Conservation (phyloP, 257 asterid species). For the Ballota nigra region DNA sequence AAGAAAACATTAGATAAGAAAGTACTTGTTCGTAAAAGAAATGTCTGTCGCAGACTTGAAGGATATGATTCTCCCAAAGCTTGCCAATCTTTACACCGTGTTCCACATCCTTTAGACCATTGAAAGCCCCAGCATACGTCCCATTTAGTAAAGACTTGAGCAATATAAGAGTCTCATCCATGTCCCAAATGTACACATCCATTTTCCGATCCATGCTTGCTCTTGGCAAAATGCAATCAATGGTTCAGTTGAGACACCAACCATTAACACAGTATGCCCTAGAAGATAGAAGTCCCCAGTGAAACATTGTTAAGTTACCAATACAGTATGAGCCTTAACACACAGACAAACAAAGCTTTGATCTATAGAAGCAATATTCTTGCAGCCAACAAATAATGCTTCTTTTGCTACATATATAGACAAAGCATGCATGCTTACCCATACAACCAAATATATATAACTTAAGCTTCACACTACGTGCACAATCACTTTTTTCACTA, state of each 20-base stretch:
- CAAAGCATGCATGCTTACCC: no score
- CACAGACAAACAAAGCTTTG: neutral
- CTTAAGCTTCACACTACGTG: no score
- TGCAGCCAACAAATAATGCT: neutral
- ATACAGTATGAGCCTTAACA: neutral
- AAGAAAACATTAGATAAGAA: neutral
- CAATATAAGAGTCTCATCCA: constrained; percentile 96
- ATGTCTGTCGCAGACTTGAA: constrained; percentile 69
- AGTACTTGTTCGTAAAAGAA: constrained; percentile 81
- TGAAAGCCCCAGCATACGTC: constrained; percentile 65
- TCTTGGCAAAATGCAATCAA: constrained; percentile 16
- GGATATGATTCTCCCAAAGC: constrained; percentile 85
- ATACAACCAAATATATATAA: no score
- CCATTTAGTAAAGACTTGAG: constrained; percentile 75
- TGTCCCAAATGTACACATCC: constrained; percentile 93
- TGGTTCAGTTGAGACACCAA: constrained; percentile 6
- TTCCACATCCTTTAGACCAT: constrained; percentile 61
- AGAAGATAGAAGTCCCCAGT: constrained; percentile 6
- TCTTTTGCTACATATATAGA: no score
- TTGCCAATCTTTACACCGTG: constrained; percentile 70
- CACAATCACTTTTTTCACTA: no score
- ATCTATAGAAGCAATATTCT: neutral
- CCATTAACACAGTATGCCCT: constrained; percentile 19
- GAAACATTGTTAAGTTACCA: constrained; percentile 15
- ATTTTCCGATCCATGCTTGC: constrained; percentile 48